Evolutionary conservation across 306 rosid genomes (phyloP).

Genomic region (Pueraria montana): DNA sequence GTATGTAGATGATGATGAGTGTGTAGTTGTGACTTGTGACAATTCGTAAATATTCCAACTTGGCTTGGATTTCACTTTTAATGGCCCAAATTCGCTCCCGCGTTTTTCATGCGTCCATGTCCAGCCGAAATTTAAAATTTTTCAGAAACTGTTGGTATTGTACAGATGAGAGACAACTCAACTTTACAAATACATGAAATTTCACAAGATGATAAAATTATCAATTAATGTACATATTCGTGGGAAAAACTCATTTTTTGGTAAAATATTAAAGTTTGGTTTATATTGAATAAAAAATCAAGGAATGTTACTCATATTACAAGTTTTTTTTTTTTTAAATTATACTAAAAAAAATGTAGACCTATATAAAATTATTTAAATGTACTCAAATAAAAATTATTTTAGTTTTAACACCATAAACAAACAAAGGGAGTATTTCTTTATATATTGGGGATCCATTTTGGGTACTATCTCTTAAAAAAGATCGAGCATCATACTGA

Average conservation of each 20-base stretch:
- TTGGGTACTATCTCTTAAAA: too few relatives aligned
- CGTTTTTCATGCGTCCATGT: neutral
- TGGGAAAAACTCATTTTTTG: neutral
- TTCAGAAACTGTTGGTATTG: neutral
- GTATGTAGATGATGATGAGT: too few relatives aligned
- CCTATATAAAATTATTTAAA: neutral
- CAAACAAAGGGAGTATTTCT: too few relatives aligned
- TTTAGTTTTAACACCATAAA: too few relatives aligned
- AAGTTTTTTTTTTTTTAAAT: neutral
- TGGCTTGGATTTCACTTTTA: neutral
- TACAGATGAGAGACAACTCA: constrained; percentile 27
- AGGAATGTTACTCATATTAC: neutral
- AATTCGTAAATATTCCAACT: neutral
- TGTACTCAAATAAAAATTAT: too few relatives aligned
- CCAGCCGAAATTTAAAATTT: neutral
- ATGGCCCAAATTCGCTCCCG: neutral
- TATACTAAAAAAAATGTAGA: neutral
- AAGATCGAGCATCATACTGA: too few relatives aligned
- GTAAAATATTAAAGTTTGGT: neutral
- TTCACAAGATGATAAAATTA: neutral
- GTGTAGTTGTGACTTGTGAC: too few relatives aligned
- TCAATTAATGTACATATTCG: too few relatives aligned
- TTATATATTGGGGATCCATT: too few relatives aligned
- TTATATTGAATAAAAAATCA: neutral
- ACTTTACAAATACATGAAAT: neutral